A percentile compares a stretch with the other conserved stretches of the same genome.
Conservation (phyloP, 129 eudicot species). For the Flaveria brownii region DNA sequence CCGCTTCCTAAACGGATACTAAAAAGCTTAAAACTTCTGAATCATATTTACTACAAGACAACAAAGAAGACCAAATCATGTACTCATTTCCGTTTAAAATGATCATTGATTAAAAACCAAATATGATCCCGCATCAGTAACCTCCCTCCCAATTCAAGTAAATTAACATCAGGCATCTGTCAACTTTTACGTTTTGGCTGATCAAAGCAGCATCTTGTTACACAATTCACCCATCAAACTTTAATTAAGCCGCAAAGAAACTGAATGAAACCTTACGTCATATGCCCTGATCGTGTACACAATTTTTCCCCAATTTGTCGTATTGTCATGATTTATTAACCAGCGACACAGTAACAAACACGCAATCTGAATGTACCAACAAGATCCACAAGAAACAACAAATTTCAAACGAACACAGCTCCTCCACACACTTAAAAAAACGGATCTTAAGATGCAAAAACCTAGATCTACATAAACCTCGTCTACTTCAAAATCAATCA, state of each 20-base stretch:
- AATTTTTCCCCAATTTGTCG: background rate
- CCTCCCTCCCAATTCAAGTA: too few species aligned
- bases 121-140: too few species aligned
- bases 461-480: conserved; percentile 27
- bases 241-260: too few species aligned
- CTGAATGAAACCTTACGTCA: background rate
- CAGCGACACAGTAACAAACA: background rate
- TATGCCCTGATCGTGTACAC: background rate
- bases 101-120: too few species aligned
- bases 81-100: too few species aligned
- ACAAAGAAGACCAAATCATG: too few species aligned
- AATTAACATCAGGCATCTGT: too few species aligned
- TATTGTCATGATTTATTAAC: background rate
- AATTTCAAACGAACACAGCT: background rate
- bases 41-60: too few species aligned
- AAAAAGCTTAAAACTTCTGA: too few species aligned
- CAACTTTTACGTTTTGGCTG: background rate
- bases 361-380: background rate
- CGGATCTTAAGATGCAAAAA: background rate
- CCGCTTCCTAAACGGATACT: too few species aligned
- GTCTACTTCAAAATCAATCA: conserved; percentile 2
- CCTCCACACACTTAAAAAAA: conserved; percentile 1
- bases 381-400: conserved; percentile 7
- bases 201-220: background rate
- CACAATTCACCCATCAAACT: background rate